A percentile compares a stretch with the other conserved stretches of the same genome.
phyloP scores from a whole-genome alignment of 1,284 basidiomycete genomes.

The Boletellus sp. region DNA sequence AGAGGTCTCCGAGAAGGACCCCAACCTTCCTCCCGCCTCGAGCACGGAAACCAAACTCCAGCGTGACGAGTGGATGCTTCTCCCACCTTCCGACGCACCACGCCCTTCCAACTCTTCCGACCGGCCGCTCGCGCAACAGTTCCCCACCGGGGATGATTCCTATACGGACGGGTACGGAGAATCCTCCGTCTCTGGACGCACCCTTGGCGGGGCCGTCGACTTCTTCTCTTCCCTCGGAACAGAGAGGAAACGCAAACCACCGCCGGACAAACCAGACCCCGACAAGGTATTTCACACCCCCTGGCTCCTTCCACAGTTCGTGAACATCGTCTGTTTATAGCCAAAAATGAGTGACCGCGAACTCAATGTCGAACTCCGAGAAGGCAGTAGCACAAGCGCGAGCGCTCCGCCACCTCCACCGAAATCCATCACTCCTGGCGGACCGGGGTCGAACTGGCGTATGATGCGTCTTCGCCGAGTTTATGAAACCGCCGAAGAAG shows the following conservation, averaged over 20 bases:
- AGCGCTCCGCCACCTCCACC: constrained; percentile 48
- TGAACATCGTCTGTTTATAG: constrained; percentile 35
- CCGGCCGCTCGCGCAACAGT: constrained; percentile 22
- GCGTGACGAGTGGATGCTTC: constrained; percentile 92
- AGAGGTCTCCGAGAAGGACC: constrained; percentile 39
- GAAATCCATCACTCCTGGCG: constrained; percentile 69
- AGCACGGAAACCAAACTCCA: constrained; percentile 51
- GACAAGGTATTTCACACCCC: constrained; percentile 52
- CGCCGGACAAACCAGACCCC: constrained; percentile 63
- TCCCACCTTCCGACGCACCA: constrained; percentile 36
- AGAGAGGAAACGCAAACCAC: constrained; percentile 66
- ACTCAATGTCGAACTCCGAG: constrained; percentile 74
- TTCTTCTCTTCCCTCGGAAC: constrained; percentile 86
- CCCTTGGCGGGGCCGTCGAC: constrained; percentile 58
- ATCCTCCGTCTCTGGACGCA: constrained; percentile 44
- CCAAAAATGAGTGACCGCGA: constrained; percentile 67
- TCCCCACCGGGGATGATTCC: constrained; percentile 42
- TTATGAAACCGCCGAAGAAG: constrained; percentile 88
- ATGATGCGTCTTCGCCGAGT: constrained; percentile 94
- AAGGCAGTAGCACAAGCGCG: constrained; percentile 52
- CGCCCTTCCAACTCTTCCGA: constrained; percentile 25
- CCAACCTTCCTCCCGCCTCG: constrained; percentile 42
- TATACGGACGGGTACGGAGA: constrained; percentile 75
- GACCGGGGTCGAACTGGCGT: constrained; percentile 92
- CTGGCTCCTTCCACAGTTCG: not conserved